These are phyloP conservation scores for Podosphaera aphanis DNA, from an alignment of 2,329 filamentous ascomycete genomes.

Conservation along the genomic window DNA sequence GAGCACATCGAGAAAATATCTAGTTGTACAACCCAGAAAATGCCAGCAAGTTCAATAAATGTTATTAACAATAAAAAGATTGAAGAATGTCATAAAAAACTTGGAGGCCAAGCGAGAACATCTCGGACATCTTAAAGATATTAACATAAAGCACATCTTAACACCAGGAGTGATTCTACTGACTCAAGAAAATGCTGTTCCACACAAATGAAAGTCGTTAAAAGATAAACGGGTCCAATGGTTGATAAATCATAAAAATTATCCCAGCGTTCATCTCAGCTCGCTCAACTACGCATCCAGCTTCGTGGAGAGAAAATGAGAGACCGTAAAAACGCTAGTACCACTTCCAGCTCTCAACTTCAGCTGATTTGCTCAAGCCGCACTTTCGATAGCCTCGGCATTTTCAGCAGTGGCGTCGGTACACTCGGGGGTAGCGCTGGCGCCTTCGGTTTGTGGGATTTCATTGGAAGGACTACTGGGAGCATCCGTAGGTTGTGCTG, in stretches of 20 bases:
- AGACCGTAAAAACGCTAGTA: background rate
- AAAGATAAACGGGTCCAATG: conserved; percentile 7
- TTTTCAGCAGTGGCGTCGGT: background rate
- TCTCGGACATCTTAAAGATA: conserved; percentile 13
- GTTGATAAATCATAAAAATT: conserved; percentile 7
- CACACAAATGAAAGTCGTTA: conserved; percentile 16
- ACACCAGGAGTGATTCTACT: conserved; percentile 10
- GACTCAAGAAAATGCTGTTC: conserved; percentile 6
- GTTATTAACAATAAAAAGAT: conserved; percentile 12
- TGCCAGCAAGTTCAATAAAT: conserved; percentile 15
- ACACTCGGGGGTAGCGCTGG: conserved; percentile 2
- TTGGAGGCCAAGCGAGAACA: conserved; percentile 11
- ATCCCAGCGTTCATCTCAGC: too few species aligned
- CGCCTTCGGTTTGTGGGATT: conserved; percentile 22
- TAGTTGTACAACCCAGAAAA: conserved; percentile 18
- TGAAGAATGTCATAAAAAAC: too few species aligned
- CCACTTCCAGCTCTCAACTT: background rate
- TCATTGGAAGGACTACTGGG: conserved; percentile 17
- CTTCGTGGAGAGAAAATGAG: conserved; percentile 8
- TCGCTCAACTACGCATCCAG: conserved; percentile 10
- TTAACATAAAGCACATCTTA: conserved; percentile 8
- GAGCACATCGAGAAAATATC: conserved; percentile 16
- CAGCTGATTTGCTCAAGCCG: background rate
- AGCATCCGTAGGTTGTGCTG: conserved; percentile 23
- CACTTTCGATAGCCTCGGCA: too few species aligned